Conservation (phyloP, 495 filamentous ascomycete species). For the Oleoguttula mirabilis region DNA sequence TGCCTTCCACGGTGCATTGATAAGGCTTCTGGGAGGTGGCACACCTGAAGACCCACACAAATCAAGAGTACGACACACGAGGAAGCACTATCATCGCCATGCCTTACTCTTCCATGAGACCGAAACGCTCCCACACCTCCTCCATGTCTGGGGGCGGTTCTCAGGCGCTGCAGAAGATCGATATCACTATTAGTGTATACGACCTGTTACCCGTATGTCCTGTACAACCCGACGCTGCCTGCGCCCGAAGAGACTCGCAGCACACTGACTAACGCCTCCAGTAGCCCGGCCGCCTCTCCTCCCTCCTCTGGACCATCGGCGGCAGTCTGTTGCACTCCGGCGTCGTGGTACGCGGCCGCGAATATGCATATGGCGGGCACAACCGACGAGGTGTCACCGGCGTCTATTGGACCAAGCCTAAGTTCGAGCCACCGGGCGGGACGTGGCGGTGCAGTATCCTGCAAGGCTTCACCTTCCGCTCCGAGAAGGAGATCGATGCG, state of each 20-base stretch:
- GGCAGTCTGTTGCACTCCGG: conserved; percentile 64
- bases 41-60: no score
- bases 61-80: no score
- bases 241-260: background rate
- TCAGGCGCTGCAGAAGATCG: conserved; percentile 37
- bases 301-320: conserved; percentile 59
- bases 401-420: conserved; percentile 64
- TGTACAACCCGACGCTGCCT: background rate
- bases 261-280: conserved; percentile 7
- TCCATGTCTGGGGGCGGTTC: background rate
- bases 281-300: conserved; percentile 55
- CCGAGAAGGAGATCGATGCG: conserved; percentile 50
- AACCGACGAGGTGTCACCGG: conserved; percentile 52
- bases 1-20: no score
- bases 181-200: conserved; percentile 64
- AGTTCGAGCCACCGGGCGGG: conserved; percentile 55
- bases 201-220: conserved; percentile 46
- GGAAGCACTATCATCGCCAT: no score
- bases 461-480: conserved; percentile 55
- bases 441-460: conserved; percentile 58
- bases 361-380: conserved; percentile 79
- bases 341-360: conserved; percentile 59
- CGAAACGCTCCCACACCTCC: background rate
- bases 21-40: no score
- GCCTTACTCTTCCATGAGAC: no score